These are phyloP conservation scores for Tulasnella calospora DNA, from an alignment of 768 basidiomycete species.

Conservation along the genomic window DNA sequence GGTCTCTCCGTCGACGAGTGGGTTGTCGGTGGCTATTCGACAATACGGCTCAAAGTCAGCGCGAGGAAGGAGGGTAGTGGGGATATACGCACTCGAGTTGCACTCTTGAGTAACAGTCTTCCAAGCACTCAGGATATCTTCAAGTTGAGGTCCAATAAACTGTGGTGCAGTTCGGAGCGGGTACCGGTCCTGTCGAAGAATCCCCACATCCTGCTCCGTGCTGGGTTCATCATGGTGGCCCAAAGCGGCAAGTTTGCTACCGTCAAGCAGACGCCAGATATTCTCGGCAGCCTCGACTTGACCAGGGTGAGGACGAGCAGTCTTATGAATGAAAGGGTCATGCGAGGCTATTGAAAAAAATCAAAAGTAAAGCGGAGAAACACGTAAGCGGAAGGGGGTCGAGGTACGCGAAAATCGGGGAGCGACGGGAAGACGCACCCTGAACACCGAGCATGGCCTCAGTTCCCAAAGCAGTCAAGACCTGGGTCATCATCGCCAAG, in stretches of 20 bases:
- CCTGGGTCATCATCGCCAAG: slow-evolving; percentile 45
- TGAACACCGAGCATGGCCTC: slow-evolving; percentile 75
- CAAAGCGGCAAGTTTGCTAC: slow-evolving; percentile 61
- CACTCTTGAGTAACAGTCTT: slow-evolving; percentile 66
- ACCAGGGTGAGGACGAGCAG: slow-evolving; percentile 75
- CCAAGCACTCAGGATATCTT: slow-evolving; percentile 65
- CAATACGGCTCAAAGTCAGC: neutral
- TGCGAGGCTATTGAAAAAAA: slow-evolving; percentile 46
- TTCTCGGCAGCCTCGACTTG: slow-evolving; percentile 73
- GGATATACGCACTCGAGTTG: slow-evolving; percentile 62
- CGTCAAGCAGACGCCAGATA: slow-evolving; percentile 64
- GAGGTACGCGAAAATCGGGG: slow-evolving; percentile 41
- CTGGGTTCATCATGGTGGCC: slow-evolving; percentile 63
- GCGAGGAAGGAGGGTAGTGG: neutral
- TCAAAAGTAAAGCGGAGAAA: neutral
- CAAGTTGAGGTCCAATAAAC: slow-evolving; percentile 80
- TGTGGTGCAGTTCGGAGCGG: slow-evolving; percentile 71
- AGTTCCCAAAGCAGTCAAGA: slow-evolving; percentile 75
- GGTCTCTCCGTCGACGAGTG: slow-evolving; percentile 65
- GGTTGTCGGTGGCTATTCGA: slow-evolving; percentile 76
- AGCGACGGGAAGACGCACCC: slow-evolving; percentile 31
- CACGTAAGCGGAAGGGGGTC: neutral
- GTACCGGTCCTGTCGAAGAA: slow-evolving; percentile 70
- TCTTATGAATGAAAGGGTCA: slow-evolving; percentile 70
- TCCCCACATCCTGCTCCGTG: slow-evolving; percentile 65